phyloP scores from a whole-genome alignment of 768 basidiomycete genomes.

The Tricholoma sp. region DNA sequence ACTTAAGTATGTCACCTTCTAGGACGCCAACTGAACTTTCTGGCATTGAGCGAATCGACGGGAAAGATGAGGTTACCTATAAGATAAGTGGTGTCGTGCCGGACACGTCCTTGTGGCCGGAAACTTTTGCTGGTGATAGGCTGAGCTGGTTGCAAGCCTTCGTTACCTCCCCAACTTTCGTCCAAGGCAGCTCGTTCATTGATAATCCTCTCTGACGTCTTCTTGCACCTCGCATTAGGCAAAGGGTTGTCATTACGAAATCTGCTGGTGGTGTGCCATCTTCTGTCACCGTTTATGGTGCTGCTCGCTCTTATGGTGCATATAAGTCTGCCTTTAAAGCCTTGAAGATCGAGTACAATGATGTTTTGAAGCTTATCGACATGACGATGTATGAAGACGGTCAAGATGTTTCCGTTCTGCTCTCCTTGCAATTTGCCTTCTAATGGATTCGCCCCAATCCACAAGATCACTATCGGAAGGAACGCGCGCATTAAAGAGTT shows the following conservation, averaged over 20 bases:
- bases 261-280: conserved; percentile 40
- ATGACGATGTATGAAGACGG: conserved; percentile 85
- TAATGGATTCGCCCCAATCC: conserved; percentile 87
- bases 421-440: conserved; percentile 81
- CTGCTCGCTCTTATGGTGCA: conserved; percentile 71
- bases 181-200: conserved; percentile 81
- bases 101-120: conserved; percentile 68
- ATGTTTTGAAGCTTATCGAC: conserved; percentile 50
- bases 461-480: conserved; percentile 78
- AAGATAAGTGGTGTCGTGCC: conserved; percentile 52
- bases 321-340: conserved; percentile 80
- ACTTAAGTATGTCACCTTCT: conserved; percentile 53
- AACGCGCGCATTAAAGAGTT: conserved; percentile 93
- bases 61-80: conserved; percentile 41
- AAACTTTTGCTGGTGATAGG: conserved; percentile 74
- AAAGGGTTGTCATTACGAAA: conserved; percentile 65
- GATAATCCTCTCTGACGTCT: conserved; percentile 87
- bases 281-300: conserved; percentile 67
- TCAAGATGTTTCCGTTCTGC: conserved; percentile 66
- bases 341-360: conserved; percentile 61
- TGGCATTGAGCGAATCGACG: conserved; percentile 38
- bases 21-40: conserved; percentile 28
- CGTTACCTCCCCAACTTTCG: conserved; percentile 72
- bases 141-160: conserved; percentile 86
- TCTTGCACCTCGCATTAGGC: conserved; percentile 77